phyloP scores from a whole-genome alignment of 768 basidiomycete species.

The Tephrocybe sp. region DNA sequence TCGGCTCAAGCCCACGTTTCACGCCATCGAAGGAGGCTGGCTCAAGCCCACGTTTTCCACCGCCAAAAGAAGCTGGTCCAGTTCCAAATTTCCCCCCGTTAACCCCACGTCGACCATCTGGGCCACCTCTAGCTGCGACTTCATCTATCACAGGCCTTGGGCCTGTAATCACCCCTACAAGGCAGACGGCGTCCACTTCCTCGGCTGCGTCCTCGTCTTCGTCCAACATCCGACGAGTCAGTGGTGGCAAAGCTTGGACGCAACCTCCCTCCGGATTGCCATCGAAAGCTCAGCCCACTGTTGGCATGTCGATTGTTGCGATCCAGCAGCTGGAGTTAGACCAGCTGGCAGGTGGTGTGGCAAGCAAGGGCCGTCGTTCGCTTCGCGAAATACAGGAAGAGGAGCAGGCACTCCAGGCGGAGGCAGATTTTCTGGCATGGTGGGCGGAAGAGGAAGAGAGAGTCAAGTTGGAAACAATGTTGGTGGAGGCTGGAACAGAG shows the following conservation, averaged over 20 bases:
- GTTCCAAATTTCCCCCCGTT: not conserved
- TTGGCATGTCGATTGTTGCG: constrained; percentile 67
- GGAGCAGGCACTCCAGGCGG: constrained; percentile 61
- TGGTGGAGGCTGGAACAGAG: constrained; percentile 3
- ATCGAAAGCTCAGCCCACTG: constrained; percentile 30
- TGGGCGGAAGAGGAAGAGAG: constrained; percentile 84
- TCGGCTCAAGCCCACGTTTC: constrained; percentile 14
- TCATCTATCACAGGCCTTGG: constrained; percentile 39
- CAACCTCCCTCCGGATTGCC: not conserved
- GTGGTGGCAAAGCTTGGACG: constrained; percentile 60
- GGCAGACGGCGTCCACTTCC: constrained; percentile 34
- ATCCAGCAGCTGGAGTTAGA: constrained; percentile 80
- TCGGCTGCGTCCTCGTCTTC: constrained; percentile 10
- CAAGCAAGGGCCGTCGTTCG: constrained; percentile 54
- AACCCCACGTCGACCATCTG: constrained; percentile 20
- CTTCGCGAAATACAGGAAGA: constrained; percentile 86
- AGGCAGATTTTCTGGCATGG: constrained; percentile 85
- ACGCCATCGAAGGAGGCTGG: constrained; percentile 9
- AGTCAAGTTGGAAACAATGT: constrained; percentile 42
- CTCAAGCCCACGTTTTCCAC: not conserved
- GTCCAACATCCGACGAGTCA: constrained; percentile 36
- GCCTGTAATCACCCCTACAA: constrained; percentile 61
- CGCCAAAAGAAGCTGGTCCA: constrained; percentile 8
- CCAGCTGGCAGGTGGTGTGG: constrained; percentile 30
- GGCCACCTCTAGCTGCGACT: constrained; percentile 12